A percentile compares a stretch with the other conserved stretches of the same genome.
These are phyloP conservation scores for Cladophialophora chaetospira DNA, from an alignment of 2,329 filamentous ascomycete genomes.

Conservation along the genomic window DNA sequence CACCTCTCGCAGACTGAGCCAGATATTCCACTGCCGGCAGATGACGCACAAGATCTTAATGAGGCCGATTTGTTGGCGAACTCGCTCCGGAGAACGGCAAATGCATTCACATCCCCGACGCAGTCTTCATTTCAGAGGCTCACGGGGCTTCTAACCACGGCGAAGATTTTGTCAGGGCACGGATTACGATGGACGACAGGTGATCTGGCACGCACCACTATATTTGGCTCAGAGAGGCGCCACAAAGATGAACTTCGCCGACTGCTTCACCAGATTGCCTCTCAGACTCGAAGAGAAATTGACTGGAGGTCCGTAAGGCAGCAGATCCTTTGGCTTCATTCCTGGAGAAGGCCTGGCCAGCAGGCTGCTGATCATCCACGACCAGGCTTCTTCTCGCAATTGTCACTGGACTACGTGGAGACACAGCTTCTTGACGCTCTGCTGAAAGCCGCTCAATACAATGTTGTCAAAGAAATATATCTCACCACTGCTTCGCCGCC, in stretches of 20 bases:
- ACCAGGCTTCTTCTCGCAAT: constrained; percentile 13
- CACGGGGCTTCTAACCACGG: constrained; percentile 44
- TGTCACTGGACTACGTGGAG: constrained; percentile 45
- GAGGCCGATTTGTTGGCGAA: constrained; percentile 46
- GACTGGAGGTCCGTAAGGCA: constrained; percentile 53
- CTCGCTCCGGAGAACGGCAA: constrained; percentile 42
- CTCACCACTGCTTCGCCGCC: constrained; percentile 36
- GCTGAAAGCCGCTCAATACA: constrained; percentile 50
- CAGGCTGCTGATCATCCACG: constrained; percentile 32
- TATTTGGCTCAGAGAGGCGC: constrained; percentile 55
- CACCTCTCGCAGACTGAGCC: constrained; percentile 18
- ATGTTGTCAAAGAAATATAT: constrained; percentile 47
- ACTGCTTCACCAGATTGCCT: constrained; percentile 52
- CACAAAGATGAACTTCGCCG: constrained; percentile 57
- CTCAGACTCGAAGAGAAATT: constrained; percentile 47
- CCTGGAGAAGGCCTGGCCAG: constrained; percentile 54
- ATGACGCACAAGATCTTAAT: constrained; percentile 40
- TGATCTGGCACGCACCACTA: constrained; percentile 51
- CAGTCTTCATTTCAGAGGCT: constrained; percentile 44
- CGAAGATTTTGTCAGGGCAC: constrained; percentile 43
- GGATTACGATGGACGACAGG: constrained; percentile 42
- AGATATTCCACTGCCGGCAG: constrained; percentile 26
- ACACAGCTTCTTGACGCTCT: constrained; percentile 60
- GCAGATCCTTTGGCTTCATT: constrained; percentile 62
- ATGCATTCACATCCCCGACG: constrained; percentile 46